Base-by-base conservation (phyloP, 257 asterid genomes). In the Lycium ferocissimum region DNA sequence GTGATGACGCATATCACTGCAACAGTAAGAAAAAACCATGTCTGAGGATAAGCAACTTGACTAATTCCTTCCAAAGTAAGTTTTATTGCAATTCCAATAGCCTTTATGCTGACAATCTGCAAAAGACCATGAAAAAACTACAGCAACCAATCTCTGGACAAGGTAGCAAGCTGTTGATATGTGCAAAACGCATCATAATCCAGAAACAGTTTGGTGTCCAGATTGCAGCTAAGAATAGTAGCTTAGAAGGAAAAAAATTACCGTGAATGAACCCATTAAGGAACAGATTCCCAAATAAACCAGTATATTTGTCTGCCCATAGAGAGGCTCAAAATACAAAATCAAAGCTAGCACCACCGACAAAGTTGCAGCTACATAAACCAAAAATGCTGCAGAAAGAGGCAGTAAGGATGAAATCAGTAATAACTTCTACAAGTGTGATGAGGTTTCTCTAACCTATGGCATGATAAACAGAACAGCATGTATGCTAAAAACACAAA, bases 231-330 rank as follows among this genome's bases (percentile, higher is more conserved):
- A 85, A 45, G 78, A 80, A 82, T 54, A 7, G 56, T 20, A 54
- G 67, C 72, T 51, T 54, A 38, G 53, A 63, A 20, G 49, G 49
- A 61, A 78, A 79, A 63, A 56, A 72, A 78, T 47, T 89, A 93
- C 97, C 94, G 97, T 93, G 63, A 93, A 90, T 4, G 97, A 94
- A 4, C 97, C 97, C 91, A 91, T 86, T 82, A 93, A 80, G 63
- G 97, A 92, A 69, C 97, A 93, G 85, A 93, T 92, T 59, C 95
- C 97, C 88, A 93, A 63, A 90, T 93, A 93, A 76, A 93, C 88
- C 57, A 93, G 80, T 84, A 92, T 86, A 81, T 93, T 92, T 43
- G 94, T 91, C 90, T 89, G 94, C 85, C 97, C 97, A 84, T 90
- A 91, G 13, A 85, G 91, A 80, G 97, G 95, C 90, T 93, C 95